These are phyloP conservation scores for Leucocoprinus leucothites DNA, from an alignment of 768 basidiomycete species.

Conservation along the genomic window DNA sequence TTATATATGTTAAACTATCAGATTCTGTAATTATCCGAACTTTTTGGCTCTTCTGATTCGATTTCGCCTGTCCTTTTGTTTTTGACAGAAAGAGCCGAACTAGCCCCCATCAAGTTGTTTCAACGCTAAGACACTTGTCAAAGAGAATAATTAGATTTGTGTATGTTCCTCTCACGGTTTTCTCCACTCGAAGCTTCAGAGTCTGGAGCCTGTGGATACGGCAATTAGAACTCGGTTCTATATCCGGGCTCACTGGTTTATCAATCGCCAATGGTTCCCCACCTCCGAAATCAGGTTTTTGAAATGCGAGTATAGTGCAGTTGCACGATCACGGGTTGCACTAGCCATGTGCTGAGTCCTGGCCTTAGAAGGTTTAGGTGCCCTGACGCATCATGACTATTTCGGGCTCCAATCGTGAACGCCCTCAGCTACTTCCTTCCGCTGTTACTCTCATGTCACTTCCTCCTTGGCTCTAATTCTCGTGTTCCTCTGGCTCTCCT, in stretches of 20 bases:
- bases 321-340: neutral
- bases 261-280: neutral
- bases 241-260: neutral
- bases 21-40: neutral
- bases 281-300: neutral
- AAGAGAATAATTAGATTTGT: too few relatives aligned
- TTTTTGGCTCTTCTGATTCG: neutral
- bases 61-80: too few relatives aligned
- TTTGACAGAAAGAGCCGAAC: too few relatives aligned
- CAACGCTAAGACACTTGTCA: too few relatives aligned
- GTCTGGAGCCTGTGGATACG: neutral
- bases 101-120: too few relatives aligned
- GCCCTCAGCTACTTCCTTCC: neutral
- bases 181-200: neutral
- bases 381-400: neutral
- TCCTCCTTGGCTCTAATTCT: neutral
- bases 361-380: neutral
- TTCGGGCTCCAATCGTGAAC: neutral
- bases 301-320: neutral
- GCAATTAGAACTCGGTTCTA: slow-evolving; percentile 3
- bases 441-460: slow-evolving; percentile 9
- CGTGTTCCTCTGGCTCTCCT: neutral
- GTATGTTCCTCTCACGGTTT: neutral
- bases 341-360: neutral
- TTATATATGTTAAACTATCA: too few relatives aligned